Evolutionary conservation across 2,329 filamentous ascomycete genomes (phyloP).

Genomic region (Colletotrichum limetticola): DNA sequence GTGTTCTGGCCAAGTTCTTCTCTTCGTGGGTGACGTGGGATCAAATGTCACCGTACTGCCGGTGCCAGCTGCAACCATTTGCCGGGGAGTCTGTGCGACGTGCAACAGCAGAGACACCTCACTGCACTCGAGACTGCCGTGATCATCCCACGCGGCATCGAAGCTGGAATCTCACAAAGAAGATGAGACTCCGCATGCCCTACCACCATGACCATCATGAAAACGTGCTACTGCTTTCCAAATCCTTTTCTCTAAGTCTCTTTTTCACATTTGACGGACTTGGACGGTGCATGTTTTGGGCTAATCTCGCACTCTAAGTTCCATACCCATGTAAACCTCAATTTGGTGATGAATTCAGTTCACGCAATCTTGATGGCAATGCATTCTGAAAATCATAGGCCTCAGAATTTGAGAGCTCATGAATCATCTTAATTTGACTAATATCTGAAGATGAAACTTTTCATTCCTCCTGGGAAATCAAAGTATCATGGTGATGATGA

Average conservation of each 20-base stretch:
- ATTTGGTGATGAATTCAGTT: not conserved
- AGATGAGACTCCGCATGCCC: not conserved
- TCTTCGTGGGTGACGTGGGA: no score
- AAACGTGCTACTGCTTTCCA: not conserved
- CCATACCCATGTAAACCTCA: not conserved
- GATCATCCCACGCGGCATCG: not conserved
- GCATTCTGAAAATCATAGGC: fast-evolving
- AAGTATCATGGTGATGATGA: no score
- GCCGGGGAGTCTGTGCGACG: not conserved
- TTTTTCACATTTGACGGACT: not conserved
- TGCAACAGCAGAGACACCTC: not conserved
- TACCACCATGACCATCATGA: fast-evolving
- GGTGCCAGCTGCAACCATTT: not conserved
- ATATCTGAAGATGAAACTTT: not conserved
- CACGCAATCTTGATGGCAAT: not conserved
- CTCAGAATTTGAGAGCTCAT: not conserved
- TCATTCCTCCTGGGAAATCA: not conserved
- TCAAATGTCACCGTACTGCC: not conserved
- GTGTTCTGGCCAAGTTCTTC: not conserved
- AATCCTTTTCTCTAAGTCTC: not conserved
- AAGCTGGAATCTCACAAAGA: not conserved
- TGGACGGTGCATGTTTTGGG: not conserved
- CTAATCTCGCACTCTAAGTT: not conserved
- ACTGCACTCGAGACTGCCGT: no score
- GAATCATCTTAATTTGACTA: not conserved